Base-by-base conservation (phyloP, 1,284 basidiomycete genomes). In the Ganoderma boninense region DNA sequence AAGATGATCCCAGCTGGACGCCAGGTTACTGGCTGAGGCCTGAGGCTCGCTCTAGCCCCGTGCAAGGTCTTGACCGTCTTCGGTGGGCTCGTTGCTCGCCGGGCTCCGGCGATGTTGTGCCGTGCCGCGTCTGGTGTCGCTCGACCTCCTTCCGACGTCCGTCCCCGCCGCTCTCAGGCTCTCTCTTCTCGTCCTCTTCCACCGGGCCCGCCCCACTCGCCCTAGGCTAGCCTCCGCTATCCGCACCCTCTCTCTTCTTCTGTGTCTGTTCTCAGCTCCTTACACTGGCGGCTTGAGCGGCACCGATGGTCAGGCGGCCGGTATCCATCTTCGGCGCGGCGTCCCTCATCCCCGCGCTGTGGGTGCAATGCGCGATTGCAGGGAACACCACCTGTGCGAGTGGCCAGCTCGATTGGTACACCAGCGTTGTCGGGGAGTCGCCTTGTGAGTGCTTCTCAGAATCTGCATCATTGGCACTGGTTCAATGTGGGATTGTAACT, bases 321-420 rank as follows among this genome's bases (percentile, higher is more conserved):
- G 38, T 18, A 42, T 23, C 8, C 38, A 61, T 13, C 35, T 13
- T 42, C 40, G 35, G 61, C 61, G 26, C 49, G 32, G 64, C 32
- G 6, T 38, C 49, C 49, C 46, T 56, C 49, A 23, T 65, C 2
- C 23, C 20, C 44, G 52, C 44, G 64, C 46, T 52, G 18, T 65
- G 62, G 62, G 40, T 64, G 6, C 54, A 57, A 10, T n/a, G 10
- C 10, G 67, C 38, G 40, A 23, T 54, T 10, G 59, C 72, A 18
- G 72, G 72, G 2, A 71, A 73, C 32, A 74, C 71, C 10, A 73
- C 73, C 18, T 75, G 74, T 49, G 70, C 70, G 10, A 70, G 71
- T 44, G 23, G 38, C 4, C 69, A 73, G 59, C 61, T 75, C 42
- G 72, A 73, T 26, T 75, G 74, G 74, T 75, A 75, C 43, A 68